Conservation (phyloP, 805 yeast species). For the Myxozyma monticola region DNA sequence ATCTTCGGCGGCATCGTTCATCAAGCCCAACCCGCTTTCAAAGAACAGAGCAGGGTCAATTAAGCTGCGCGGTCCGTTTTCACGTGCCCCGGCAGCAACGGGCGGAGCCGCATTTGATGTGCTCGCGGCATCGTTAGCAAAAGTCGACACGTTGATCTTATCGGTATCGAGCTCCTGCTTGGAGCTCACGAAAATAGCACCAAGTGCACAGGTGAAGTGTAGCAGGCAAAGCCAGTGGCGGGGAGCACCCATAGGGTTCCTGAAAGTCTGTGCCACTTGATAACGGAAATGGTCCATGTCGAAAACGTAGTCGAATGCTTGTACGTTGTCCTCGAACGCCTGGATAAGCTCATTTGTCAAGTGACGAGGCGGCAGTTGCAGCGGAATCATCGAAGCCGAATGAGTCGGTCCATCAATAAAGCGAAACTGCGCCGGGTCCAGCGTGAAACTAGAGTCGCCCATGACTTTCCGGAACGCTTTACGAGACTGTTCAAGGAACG, state of each 20-base stretch:
- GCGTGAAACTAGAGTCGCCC: constrained; percentile 42
- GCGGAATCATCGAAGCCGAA: constrained; percentile 31
- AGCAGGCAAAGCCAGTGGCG: constrained; percentile 40
- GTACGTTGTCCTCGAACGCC: constrained; percentile 44
- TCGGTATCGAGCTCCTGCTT: constrained; percentile 36
- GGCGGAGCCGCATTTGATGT: constrained; percentile 3
- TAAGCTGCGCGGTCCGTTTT: constrained; percentile 5
- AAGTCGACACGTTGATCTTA: constrained; percentile 29
- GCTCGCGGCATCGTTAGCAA: constrained; percentile 1
- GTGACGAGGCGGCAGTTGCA: constrained; percentile 38
- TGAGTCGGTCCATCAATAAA: constrained; percentile 43
- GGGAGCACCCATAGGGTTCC: constrained; percentile 37
- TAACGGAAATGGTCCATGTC: constrained; percentile 41
- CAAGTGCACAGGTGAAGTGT: constrained; percentile 46
- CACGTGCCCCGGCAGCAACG: not conserved
- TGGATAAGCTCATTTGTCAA: constrained; percentile 40
- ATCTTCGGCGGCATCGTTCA: constrained; percentile 42
- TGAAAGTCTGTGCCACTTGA: constrained; percentile 40
- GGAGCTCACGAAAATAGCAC: constrained; percentile 43
- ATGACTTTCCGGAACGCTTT: constrained; percentile 40
- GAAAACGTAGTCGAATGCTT: constrained; percentile 45
- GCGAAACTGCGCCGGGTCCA: constrained; percentile 43
- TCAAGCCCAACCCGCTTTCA: constrained; percentile 41
- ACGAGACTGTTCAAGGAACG: constrained; percentile 45
- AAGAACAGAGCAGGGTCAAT: constrained; percentile 40